These are phyloP conservation scores for Suillus ampliporus DNA, from an alignment of 768 basidiomycete genomes.

Conservation along the genomic window DNA sequence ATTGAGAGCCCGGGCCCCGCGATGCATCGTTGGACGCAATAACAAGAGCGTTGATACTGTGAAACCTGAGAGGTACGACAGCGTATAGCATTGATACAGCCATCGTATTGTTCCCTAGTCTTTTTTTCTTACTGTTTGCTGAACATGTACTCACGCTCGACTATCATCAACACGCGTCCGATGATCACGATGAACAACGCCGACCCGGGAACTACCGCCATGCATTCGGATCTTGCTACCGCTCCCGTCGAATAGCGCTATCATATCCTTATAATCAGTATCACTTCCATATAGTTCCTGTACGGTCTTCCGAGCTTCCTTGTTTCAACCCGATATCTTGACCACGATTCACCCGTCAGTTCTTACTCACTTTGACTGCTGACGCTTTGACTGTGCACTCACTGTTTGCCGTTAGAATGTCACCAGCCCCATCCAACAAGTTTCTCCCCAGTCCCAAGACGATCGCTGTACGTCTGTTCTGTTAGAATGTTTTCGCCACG, in stretches of 20 bases:
- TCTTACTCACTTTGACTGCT: not conserved
- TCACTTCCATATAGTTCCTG: not conserved
- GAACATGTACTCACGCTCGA: not conserved
- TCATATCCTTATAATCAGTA: not conserved
- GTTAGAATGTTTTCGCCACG: not conserved
- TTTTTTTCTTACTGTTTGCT: not conserved
- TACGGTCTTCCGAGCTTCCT: not conserved
- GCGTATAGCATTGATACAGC: not conserved
- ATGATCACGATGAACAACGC: not conserved
- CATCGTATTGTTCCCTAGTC: not conserved
- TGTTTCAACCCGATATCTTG: not conserved
- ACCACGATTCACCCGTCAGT: not conserved
- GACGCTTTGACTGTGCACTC: not conserved
- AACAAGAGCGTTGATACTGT: not conserved
- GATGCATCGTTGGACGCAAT: not conserved
- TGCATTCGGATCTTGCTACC: slow-evolving; percentile 4
- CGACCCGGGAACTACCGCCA: slow-evolving; percentile 5
- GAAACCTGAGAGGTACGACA: not conserved
- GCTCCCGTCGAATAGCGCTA: not conserved
- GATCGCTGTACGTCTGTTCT: slow-evolving; percentile 69
- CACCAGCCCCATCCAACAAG: slow-evolving; percentile 24
- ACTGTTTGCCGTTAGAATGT: not conserved
- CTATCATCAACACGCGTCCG: not conserved
- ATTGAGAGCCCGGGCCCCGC: not conserved
- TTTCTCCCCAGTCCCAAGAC: slow-evolving; percentile 67